Conservation (phyloP, 108 stramenopile genomes). For the Stephanodiscus triporus region DNA sequence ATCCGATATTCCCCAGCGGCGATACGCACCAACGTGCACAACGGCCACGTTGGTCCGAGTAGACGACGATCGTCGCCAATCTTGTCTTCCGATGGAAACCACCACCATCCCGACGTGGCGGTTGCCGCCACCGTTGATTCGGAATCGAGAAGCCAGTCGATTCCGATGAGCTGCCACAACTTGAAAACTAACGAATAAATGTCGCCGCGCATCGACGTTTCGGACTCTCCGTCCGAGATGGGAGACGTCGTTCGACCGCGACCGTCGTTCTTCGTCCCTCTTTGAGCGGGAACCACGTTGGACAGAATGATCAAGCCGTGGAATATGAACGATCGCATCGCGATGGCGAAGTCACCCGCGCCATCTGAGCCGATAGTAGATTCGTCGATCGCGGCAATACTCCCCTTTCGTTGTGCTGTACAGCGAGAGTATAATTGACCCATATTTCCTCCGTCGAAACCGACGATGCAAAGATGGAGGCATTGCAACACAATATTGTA, state of each 20-base stretch:
- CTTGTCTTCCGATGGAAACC: neutral
- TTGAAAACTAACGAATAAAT: conserved; percentile 29
- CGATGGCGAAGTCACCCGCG: neutral
- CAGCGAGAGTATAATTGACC: neutral
- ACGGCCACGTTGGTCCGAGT: conserved; percentile 38
- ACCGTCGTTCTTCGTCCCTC: too few relatives aligned
- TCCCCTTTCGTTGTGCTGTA: conserved; percentile 9
- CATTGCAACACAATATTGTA: neutral
- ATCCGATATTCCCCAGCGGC: conserved; percentile 49
- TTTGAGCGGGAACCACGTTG: too few relatives aligned
- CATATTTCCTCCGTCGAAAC: neutral
- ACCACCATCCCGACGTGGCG: conserved; percentile 11
- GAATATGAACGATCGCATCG: conserved; percentile 41
- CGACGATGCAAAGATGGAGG: conserved; percentile 2
- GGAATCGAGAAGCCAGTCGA: conserved; percentile 40
- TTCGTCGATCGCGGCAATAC: neutral
- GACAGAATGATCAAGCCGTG: conserved; percentile 35
- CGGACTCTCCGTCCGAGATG: neutral
- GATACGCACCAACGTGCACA: conserved; percentile 39
- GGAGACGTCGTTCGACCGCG: neutral
- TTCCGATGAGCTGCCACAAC: conserved; percentile 38
- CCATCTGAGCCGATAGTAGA: neutral
- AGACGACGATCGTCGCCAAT: neutral
- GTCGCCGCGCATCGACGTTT: conserved; percentile 14
- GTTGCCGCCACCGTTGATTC: neutral